Conservation (phyloP, 1,284 basidiomycete genomes). For the Boletus mariae region DNA sequence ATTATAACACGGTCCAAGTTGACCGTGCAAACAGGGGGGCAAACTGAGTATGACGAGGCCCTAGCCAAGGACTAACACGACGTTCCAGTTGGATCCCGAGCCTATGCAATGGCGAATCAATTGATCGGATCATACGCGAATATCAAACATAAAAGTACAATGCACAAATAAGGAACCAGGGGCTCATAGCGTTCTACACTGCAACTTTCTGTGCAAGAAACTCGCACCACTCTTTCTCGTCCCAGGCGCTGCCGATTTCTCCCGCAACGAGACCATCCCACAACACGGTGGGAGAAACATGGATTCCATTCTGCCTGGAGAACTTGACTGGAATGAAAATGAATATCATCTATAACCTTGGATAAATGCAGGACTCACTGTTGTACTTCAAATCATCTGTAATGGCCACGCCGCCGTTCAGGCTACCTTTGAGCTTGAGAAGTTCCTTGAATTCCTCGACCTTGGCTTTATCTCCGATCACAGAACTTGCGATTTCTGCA, state of each 20-base stretch:
- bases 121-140: background rate
- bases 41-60: background rate
- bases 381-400: conserved; percentile 87
- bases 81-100: too few species aligned
- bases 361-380: conserved; percentile 41
- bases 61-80: background rate
- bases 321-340: conserved; percentile 63
- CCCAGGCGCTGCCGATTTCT: conserved; percentile 83
- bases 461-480: conserved; percentile 44
- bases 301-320: conserved; percentile 87
- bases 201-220: conserved; percentile 70
- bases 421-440: conserved; percentile 56
- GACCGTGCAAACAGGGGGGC: background rate
- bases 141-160: background rate
- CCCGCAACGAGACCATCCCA: conserved; percentile 83
- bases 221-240: conserved; percentile 78
- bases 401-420: conserved; percentile 74
- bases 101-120: background rate
- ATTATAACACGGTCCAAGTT: too few species aligned
- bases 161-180: background rate
- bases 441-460: conserved; percentile 58
- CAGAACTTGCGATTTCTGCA: conserved; percentile 50
- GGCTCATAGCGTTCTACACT: conserved; percentile 25
- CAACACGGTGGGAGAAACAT: conserved; percentile 86
- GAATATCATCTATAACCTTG: background rate